A percentile compares a stretch with the other conserved stretches of the same genome.
Conservation (phyloP, 2,329 filamentous ascomycete species). For the Aspergillus eucalypticola region DNA sequence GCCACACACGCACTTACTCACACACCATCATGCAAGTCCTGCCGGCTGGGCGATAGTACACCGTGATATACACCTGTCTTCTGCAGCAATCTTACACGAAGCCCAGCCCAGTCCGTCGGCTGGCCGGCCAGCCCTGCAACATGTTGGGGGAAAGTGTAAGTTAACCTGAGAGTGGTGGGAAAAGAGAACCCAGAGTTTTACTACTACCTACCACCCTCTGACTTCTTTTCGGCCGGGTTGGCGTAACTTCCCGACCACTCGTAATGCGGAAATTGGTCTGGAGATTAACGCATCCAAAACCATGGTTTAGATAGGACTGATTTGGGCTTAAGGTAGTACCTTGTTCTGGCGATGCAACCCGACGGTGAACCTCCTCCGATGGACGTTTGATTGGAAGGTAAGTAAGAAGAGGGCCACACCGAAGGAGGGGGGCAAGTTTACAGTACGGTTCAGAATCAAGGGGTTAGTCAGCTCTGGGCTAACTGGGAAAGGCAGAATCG, state of each 20-base stretch:
- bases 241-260: background rate
- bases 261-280: background rate
- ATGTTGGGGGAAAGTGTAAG: too few relatives aligned
- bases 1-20: conserved; percentile 1
- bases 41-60: background rate
- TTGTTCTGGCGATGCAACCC: conserved; percentile 1
- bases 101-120: too few relatives aligned
- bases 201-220: background rate
- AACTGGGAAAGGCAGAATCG: background rate
- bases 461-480: conserved; percentile 6
- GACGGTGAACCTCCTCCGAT: background rate
- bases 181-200: background rate
- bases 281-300: background rate
- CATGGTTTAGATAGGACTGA: background rate
- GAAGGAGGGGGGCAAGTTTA: background rate
- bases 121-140: too few relatives aligned
- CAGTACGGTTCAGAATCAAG: background rate
- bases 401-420: background rate
- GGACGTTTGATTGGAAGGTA: background rate
- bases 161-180: too few relatives aligned
- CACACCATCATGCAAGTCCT: background rate
- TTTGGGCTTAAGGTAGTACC: background rate
- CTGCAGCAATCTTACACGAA: background rate
- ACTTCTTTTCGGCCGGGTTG: background rate
- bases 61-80: background rate